Evolutionary conservation across 192 early-diverging fungal genomes (phyloP), one percentile per base, ranked within the genome.

Genomic region (Polychytrium aggregatum): DNA sequence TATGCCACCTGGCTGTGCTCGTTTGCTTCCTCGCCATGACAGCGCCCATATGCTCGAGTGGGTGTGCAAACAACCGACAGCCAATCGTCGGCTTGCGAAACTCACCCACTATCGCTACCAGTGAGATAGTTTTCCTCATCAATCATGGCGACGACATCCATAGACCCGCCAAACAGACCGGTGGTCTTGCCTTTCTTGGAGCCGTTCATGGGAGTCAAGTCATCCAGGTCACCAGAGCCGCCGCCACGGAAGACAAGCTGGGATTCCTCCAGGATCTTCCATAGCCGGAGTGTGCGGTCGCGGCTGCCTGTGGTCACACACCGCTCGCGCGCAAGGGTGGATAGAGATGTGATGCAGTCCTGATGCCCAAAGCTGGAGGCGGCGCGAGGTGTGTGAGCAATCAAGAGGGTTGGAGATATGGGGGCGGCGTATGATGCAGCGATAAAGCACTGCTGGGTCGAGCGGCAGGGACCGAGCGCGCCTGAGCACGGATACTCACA

Each of bases 211-310:
- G 70, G 60, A 5, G 67, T 69, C 24, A 61, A 43, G 28, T 78
- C 71, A 18, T 67, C 60, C 22, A 38, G 37, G n/a, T 59, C 49
- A 33, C 59, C 52, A 3, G 37, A 52, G 13, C 64, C 65, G 29
- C 89, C 90, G 27, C 81, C 89, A 24, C 90, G 73, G 63, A 88
- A 99, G 7, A 97, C 86, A 20, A 97, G 57, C 67, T 97, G 93
- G 14, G 82, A 76, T 44, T 96, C 92, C 40, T 99, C 91, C 20
- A 85, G 77, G 53, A 97, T 86, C 64, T 95, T 94, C 93, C 93
- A 99, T 48, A 96, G 56, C 37, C 96, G 71, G 11, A 81, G 71
- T 7, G 92, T 91, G 37, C 82, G 79, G 63, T 99, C 96, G 28
- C 96, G 78, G 9, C 84, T 74, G 14, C 96, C 96, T 6, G 79